phyloP scores from a whole-genome alignment of 208 protist species.

The Wallacemonas sp. region DNA sequence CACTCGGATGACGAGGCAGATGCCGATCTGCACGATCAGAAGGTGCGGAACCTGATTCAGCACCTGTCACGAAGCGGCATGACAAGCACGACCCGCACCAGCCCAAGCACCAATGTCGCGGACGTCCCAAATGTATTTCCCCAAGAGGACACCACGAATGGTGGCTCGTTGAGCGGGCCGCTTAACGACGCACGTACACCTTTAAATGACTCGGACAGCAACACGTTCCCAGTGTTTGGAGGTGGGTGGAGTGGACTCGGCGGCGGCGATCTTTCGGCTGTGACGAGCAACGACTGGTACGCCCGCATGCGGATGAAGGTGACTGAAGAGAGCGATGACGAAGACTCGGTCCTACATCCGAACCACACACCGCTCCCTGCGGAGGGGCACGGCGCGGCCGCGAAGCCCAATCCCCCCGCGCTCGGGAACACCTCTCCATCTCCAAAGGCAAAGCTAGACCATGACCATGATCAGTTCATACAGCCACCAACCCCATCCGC shows the following conservation, averaged over 20 bases:
- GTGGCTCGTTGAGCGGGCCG: background rate
- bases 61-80: slow-evolving; percentile 9
- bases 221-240: background rate
- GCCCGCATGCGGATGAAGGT: slow-evolving; percentile 46
- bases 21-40: slow-evolving; percentile 9
- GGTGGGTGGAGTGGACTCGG: slow-evolving; percentile 46
- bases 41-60: slow-evolving; percentile 1
- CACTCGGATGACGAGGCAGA: background rate
- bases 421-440: slow-evolving; percentile 1
- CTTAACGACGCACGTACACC: background rate
- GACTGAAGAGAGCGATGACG: slow-evolving; percentile 20
- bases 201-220: slow-evolving; percentile 5
- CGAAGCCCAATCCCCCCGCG: background rate
- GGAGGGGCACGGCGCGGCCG: background rate
- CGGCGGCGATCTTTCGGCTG: slow-evolving; percentile 18
- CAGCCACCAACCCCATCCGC: background rate
- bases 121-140: background rate
- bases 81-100: background rate
- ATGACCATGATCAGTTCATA: background rate
- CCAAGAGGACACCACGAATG: background rate
- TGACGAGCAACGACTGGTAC: slow-evolving; percentile 66
- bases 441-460: slow-evolving; percentile 8
- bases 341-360: slow-evolving; percentile 14
- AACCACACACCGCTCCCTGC: background rate
- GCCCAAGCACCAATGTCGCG: background rate